A percentile compares a stretch with the other conserved stretches of the same genome.
Evolutionary conservation across 305 asterid species (phyloP).

Genomic region (Fraxinus platypoda): DNA sequence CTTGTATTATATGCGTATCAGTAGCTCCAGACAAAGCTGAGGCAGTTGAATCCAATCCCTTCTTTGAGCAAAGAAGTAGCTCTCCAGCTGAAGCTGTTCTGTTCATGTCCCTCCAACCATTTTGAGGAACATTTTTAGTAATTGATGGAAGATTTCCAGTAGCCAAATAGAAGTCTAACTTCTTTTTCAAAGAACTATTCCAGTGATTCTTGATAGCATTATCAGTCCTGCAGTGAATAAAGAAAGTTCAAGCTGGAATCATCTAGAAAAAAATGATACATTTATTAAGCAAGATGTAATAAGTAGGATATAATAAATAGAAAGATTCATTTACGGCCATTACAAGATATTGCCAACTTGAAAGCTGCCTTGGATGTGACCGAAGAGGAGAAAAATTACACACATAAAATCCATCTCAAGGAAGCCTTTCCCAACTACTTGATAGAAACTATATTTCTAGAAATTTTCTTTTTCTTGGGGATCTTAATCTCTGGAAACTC

Average conservation of each 20-base stretch:
- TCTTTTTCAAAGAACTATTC: slow-evolving; percentile 94
- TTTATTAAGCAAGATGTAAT: background rate
- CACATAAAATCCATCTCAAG: slow-evolving; percentile 9
- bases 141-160: slow-evolving; percentile 86
- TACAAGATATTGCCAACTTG: slow-evolving; percentile 2
- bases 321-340: background rate
- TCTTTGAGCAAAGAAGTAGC: slow-evolving; percentile 29
- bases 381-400: background rate
- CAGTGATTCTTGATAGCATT: slow-evolving; percentile 98
- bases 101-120: slow-evolving; percentile 41
- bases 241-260: slow-evolving; percentile 18
- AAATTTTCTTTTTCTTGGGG: background rate
- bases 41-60: slow-evolving; percentile 36
- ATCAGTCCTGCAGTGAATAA: slow-evolving; percentile 65
- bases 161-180: slow-evolving; percentile 73
- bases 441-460: background rate
- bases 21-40: slow-evolving; percentile 43
- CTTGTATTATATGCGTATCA: slow-evolving; percentile 37
- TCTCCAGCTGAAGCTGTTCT: slow-evolving; percentile 36
- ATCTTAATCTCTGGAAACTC: background rate
- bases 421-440: background rate
- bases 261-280: background rate
- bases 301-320: background rate
- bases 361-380: background rate
- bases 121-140: slow-evolving; percentile 43